phyloP scores from a whole-genome alignment of 306 rosid genomes.

The Vigna reflexopilosa region DNA sequence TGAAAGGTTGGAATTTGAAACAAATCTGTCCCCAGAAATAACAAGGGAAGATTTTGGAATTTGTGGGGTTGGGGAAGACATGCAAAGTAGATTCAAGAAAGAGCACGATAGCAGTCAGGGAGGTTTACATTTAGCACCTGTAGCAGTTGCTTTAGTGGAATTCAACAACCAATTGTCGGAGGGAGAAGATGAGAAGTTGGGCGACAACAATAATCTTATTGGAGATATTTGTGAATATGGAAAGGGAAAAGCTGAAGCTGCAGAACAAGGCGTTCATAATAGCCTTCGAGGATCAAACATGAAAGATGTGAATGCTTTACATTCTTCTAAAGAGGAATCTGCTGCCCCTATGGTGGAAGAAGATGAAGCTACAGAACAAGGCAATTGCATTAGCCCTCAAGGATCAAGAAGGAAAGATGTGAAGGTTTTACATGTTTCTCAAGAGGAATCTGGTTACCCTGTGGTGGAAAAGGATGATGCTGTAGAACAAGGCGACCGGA shows the following conservation, averaged over 20 bases:
- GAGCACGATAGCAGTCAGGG: not conserved
- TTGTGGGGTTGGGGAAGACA: slow-evolving; percentile 7
- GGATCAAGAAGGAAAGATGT: too few relatives aligned
- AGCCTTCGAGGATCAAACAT: slow-evolving; percentile 21
- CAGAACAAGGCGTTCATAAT: not conserved
- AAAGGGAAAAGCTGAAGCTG: not conserved
- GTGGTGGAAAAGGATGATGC: not conserved
- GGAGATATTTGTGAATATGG: slow-evolving; percentile 9
- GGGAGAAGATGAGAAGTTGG: slow-evolving; percentile 19
- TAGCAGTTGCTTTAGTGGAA: not conserved
- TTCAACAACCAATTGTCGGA: slow-evolving; percentile 2
- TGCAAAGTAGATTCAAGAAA: not conserved
- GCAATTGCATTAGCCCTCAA: too few relatives aligned
- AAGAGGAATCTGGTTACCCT: not conserved
- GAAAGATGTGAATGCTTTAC: not conserved
- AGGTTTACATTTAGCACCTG: not conserved
- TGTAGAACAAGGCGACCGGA: slow-evolving; percentile 2
- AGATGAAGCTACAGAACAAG: too few relatives aligned
- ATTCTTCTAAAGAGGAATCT: slow-evolving; percentile 9
- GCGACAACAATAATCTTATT: not conserved
- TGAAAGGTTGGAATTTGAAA: not conserved
- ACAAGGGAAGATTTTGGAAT: not conserved
- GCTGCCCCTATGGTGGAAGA: not conserved
- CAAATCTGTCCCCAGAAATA: not conserved
- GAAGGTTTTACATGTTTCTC: too few relatives aligned